phyloP scores from a whole-genome alignment of 345 rosid genomes.

The Sisymbrium irio region DNA sequence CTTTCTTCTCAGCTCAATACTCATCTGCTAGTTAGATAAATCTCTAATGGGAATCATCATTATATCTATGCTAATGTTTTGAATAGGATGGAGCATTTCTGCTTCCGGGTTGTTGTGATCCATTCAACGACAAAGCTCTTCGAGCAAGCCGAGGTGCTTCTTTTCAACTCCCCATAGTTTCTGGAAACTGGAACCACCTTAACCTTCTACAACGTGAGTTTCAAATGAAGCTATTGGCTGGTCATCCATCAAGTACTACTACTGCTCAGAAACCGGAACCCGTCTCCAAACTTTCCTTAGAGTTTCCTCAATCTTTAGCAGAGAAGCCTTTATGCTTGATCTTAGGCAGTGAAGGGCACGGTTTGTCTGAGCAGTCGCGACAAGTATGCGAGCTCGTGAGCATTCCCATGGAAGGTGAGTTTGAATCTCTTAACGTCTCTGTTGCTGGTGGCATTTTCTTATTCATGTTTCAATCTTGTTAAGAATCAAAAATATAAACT shows the following conservation, averaged over 20 bases:
- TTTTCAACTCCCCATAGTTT: slow-evolving; percentile 77
- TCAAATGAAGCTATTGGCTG: slow-evolving; percentile 78
- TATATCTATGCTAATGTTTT: neutral
- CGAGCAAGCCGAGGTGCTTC: slow-evolving; percentile 94
- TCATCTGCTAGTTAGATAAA: neutral
- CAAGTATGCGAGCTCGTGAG: slow-evolving; percentile 68
- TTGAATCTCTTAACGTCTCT: slow-evolving; percentile 89
- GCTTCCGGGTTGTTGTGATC: slow-evolving; percentile 97
- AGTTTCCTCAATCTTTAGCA: slow-evolving; percentile 47
- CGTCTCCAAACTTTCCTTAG: slow-evolving; percentile 44
- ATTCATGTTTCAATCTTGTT: slow-evolving; percentile 57
- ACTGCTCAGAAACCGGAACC: slow-evolving; percentile 38
- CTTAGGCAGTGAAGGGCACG: slow-evolving; percentile 86
- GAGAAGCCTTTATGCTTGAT: slow-evolving; percentile 62
- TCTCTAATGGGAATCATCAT: neutral
- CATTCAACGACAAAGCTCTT: slow-evolving; percentile 80
- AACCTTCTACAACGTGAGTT: slow-evolving; percentile 47
- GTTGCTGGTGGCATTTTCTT: slow-evolving; percentile 96
- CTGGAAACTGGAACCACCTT: slow-evolving; percentile 75
- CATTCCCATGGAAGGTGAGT: slow-evolving; percentile 81
- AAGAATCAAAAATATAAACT: neutral
- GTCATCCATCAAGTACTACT: slow-evolving; percentile 55
- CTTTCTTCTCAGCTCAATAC: neutral
- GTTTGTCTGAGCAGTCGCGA: slow-evolving; percentile 64
- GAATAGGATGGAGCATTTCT: slow-evolving; percentile 82